phyloP scores from a whole-genome alignment of 148 eudicot species.

The Rhododendron mucronatum region DNA sequence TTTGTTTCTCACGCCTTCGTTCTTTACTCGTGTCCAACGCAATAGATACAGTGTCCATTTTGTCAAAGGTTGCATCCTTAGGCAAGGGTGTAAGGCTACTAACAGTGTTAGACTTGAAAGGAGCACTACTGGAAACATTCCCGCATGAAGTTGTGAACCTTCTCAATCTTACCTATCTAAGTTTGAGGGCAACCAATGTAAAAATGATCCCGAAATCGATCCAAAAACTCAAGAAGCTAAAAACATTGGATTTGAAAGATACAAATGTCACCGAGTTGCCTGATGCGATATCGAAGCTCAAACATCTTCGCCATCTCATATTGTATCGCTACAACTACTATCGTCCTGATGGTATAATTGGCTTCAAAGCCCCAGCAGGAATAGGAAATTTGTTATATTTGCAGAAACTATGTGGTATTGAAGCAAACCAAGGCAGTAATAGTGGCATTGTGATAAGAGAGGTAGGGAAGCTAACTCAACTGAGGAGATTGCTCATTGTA shows the following conservation, averaged over 20 bases:
- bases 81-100: not conserved
- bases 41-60: not conserved
- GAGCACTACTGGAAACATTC: not conserved
- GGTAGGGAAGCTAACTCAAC: constrained; percentile 12
- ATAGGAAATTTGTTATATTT: too few species aligned
- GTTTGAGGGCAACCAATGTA: not conserved
- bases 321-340: too few species aligned
- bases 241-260: not conserved
- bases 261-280: not conserved
- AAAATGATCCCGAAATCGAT: not conserved
- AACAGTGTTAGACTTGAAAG: not conserved
- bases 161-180: not conserved
- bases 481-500: constrained; percentile 4
- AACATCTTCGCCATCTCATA: not conserved
- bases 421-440: not conserved
- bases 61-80: not conserved
- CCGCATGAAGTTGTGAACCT: not conserved
- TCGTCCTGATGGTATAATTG: too few species aligned
- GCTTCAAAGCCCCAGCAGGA: too few species aligned
- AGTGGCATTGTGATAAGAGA: not conserved
- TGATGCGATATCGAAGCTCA: not conserved
- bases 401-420: not conserved
- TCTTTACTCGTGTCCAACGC: not conserved
- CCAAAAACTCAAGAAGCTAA: not conserved
- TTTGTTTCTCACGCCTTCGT: not conserved